Evolutionary conservation across 2,329 filamentous ascomycete species (phyloP), one percentile per base, ranked within the genome.

Genomic region (Colletotrichum phormii): DNA sequence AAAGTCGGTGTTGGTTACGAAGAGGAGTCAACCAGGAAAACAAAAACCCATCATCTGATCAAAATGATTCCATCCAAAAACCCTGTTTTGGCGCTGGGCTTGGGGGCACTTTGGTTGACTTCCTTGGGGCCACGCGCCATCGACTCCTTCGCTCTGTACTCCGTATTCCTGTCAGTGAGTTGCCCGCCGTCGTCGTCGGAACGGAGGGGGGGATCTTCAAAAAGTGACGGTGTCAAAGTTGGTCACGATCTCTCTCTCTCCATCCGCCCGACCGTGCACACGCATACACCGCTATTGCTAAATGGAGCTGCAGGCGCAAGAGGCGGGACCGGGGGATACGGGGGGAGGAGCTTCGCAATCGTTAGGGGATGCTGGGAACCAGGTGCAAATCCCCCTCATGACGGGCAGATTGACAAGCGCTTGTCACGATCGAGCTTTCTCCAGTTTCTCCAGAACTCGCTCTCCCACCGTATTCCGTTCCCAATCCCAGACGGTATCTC

Each of bases 1-100:
- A 42, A 24, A 37, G 31, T 24, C 59, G 29, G 26, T 64, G 61
- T 64, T 63, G 70, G 66, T 72, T 68, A 51, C 42, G 33, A 55
- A 18, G 12, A 26, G 58, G 33, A 24, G 55, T 49, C 37, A 60
- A 63, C 42, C 51, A 59, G 35, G 18, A 46, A 65, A 18, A 35
- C 15, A 54, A 29, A 73, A 71, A 55, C 11, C 61, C 49, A 63
- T 73, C 67, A 73, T 66, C 71, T 66, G 71, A 73, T 71, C 55
- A 42, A 58, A 62, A 49, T 58, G 68, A 73, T 55, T 62, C 67
- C 67, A 42, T 73, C n/a, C 57, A 49, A 51, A 71, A 71, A 71
- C 71, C 71, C 67, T 73, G 67, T 59, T 72, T 59, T 63, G 22
- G 35, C 58, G 69, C 69, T n/a, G 35, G 22, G 55, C 22, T 54